Base-by-base conservation (phyloP, 768 basidiomycete species). In the Gyrodon lividus region DNA sequence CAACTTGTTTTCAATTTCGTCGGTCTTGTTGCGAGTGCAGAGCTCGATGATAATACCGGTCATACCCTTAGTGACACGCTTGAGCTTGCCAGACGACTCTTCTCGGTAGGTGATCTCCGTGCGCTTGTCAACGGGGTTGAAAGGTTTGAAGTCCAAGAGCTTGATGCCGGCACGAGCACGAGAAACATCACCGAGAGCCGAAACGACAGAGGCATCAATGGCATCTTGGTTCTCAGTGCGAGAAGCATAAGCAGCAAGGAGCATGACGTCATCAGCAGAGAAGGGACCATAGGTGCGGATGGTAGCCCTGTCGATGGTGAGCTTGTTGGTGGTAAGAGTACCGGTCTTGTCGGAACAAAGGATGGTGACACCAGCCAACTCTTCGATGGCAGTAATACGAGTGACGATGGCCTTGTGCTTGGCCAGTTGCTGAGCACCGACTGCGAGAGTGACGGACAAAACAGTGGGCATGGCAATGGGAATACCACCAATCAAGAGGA, bases 401-500 rank as follows among this genome's bases (percentile, higher is more conserved):
- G 96, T 98, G 72, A 98, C 96, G 60, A 97, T 98, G 59, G 96
- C 96, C 81, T 98, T 97, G 83, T 98, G 92, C 79, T 95, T 95
- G 64, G 96, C 95, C 59, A 98, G 86, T 69, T 98, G 96, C 74
- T 97, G 94, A 35, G 96, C 96, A 74, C 96, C 96, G 68, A 98
- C 95, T 47, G 96, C 96, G 67, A 98, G 92, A 19, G 96, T 98
- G 75, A 98, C 96, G 50, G 94, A 97, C 54, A 98, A 74, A 59
- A 98, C 95, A 54, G 96, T 98, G 60, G 96, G 96, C 96, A 98
- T 98, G 69, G 96, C 96, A 73, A 98, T 98, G 65, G 96, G 96
- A 67, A 98, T 98, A 78, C 96, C 96, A 79, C 96, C 96, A 74
- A 98, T 98, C 82, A 98, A 81, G 70, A 98, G 90, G 58, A 98